Conservation (phyloP, 352 stramenopile species). For the Phytophthora pini region DNA sequence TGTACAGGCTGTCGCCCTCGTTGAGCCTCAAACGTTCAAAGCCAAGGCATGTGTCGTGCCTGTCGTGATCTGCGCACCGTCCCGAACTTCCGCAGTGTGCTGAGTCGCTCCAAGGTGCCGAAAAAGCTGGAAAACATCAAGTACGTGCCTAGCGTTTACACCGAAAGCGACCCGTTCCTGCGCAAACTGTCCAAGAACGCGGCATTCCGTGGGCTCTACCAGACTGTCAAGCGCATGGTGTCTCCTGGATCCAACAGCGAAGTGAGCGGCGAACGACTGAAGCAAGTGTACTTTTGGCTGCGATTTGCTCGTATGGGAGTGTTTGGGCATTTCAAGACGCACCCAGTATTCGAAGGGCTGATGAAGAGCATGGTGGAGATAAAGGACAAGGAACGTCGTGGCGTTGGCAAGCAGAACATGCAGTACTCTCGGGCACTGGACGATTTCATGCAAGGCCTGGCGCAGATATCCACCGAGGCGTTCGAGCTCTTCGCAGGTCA, state of each 20-base stretch:
- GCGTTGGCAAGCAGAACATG: conserved; percentile 89
- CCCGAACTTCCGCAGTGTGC: conserved; percentile 79
- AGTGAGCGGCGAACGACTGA: conserved; percentile 32
- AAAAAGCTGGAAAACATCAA: conserved; percentile 86
- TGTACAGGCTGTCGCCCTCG: too few species aligned
- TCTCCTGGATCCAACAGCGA: conserved; percentile 13
- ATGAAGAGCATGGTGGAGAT: conserved; percentile 84
- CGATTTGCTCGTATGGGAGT: conserved; percentile 77
- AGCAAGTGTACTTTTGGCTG: conserved; percentile 71
- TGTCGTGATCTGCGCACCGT: conserved; percentile 72
- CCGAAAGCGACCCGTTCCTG: conserved; percentile 79
- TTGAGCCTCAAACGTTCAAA: conserved; percentile 11
- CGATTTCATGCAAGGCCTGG: conserved; percentile 73
- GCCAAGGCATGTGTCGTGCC: conserved; percentile 62
- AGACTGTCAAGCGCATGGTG: conserved; percentile 54
- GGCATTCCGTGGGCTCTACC: conserved; percentile 70
- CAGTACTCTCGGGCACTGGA: conserved; percentile 76
- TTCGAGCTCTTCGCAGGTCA: conserved; percentile 81
- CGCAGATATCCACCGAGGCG: conserved; percentile 68
- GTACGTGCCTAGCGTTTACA: conserved; percentile 79
- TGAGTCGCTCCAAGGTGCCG: conserved; percentile 71
- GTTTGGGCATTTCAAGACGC: conserved; percentile 72
- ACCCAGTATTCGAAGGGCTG: conserved; percentile 78
- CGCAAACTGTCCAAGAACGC: conserved; percentile 83
- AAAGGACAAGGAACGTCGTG: conserved; percentile 83